Evolutionary conservation across 495 filamentous ascomycete species (phyloP), one percentile per base, ranked within the genome.

Genomic region (Neurospora hispaniola): DNA sequence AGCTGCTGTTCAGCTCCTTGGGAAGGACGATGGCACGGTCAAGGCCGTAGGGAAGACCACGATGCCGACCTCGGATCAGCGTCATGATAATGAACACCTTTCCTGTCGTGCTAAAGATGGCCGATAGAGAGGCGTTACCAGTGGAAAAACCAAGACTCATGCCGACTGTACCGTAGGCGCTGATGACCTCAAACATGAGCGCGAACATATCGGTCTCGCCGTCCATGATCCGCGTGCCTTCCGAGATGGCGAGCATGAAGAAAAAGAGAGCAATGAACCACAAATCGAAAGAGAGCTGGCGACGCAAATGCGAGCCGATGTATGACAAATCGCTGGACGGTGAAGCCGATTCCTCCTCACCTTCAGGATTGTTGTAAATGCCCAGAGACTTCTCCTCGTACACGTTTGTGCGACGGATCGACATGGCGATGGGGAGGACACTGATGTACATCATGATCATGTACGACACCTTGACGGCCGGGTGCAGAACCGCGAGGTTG

Each of bases 401-500:
- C 11, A 97, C 94, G 80, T 98, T 98, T 43, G 95, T 98, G 70
- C 93, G 88, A 72, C 95, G 91, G 76, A 98, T 89, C 39, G 92
- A 95, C 72, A 98, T 97, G 74, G 95, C 95, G 76, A 98, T 95
- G 38, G 95, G 95, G 76, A 97, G 93, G 48, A 97, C 93, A 68
- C 95, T 97, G 74, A 98, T 98, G 80, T 98, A 98, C 95, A 98
- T 98, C 95, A 98, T 98, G 81, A 98, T 90, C 81, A 97, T 81
- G 83, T 97, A 98, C 20, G 94, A 97, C 5, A 96, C 92, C 78
- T 98, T 95, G 14, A 97, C 93, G 2, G 91, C 95, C 0, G 95
- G 95, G 76, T 98, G 95, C 16, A 98, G 85, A 0, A 84, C 80
- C 7, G 92, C 84, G 35, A 98, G 82, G 73, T 91, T 91, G 76